phyloP scores from a whole-genome alignment of 306 rosid species.

The Casuarina equisetifolia region DNA sequence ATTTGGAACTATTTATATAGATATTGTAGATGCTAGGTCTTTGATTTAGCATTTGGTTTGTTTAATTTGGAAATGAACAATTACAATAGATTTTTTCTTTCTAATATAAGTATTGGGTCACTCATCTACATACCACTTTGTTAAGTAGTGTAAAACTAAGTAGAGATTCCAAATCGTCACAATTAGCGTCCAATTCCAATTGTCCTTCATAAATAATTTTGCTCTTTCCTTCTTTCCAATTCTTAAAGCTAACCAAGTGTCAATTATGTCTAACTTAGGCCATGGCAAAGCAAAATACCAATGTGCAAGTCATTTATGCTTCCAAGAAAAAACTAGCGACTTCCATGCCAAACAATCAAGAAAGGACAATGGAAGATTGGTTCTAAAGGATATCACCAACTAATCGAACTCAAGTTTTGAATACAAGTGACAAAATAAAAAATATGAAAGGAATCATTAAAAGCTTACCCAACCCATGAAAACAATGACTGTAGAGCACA shows the following conservation, averaged over 20 bases:
- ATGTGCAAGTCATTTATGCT: constrained; percentile 50
- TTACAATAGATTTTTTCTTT: not conserved
- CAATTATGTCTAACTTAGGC: not conserved
- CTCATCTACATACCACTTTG: too few species aligned
- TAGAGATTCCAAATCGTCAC: too few species aligned
- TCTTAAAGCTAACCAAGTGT: not conserved
- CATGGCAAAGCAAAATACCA: constrained; percentile 25
- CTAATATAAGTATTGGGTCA: not conserved
- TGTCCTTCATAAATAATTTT: too few species aligned
- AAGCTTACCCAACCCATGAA: constrained; percentile 1
- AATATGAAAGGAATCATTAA: constrained; percentile 7
- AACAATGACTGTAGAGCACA: not conserved
- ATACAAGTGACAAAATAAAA: constrained; percentile 21
- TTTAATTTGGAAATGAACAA: not conserved
- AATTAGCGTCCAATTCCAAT: too few species aligned
- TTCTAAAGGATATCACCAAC: constrained; percentile 60
- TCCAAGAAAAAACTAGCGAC: constrained; percentile 57
- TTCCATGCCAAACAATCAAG: constrained; percentile 30
- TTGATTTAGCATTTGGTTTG: not conserved
- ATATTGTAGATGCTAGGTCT: too few species aligned
- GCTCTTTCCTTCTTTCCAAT: not conserved
- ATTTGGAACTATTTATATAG: too few species aligned
- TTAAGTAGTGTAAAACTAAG: too few species aligned
- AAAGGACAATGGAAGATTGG: constrained; percentile 54
- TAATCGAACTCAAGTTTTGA: constrained; percentile 1